A percentile compares a stretch with the other conserved stretches of the same genome.
phyloP scores from a whole-genome alignment of 164 flowering plant species.

The Euptelea pleiosperma region DNA sequence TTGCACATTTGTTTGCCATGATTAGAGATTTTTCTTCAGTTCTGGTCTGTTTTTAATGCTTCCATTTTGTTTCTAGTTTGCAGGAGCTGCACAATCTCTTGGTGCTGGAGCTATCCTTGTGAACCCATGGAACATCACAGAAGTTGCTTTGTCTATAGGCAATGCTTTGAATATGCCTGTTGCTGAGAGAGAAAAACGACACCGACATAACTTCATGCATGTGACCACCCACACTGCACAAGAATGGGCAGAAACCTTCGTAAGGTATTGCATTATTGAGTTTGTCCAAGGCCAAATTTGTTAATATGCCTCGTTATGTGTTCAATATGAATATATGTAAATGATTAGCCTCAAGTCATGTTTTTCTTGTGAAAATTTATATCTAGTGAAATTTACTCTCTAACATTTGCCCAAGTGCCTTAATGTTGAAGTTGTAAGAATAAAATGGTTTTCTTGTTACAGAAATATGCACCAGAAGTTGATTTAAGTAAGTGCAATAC shows the following conservation, averaged over 20 bases:
- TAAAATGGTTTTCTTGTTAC: too few relatives aligned
- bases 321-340: too few relatives aligned
- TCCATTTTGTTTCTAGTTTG: constrained; percentile 55
- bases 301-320: too few relatives aligned
- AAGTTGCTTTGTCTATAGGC: constrained; percentile 75
- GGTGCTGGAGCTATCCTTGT: constrained; percentile 98
- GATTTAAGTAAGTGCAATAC: too few relatives aligned
- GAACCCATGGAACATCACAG: constrained; percentile 96
- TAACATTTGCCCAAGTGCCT: too few relatives aligned
- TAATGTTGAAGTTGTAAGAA: too few relatives aligned
- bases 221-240: constrained; percentile 90
- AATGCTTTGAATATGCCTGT: constrained; percentile 66
- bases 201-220: constrained; percentile 70
- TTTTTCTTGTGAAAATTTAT: too few relatives aligned
- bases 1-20: background rate
- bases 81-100: constrained; percentile 98
- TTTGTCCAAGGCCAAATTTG: too few relatives aligned
- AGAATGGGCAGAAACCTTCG: constrained; percentile 95
- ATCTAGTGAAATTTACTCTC: too few relatives aligned
- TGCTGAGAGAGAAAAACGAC: constrained; percentile 83
- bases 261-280: constrained; percentile 80
- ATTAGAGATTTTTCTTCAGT: background rate
- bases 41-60: constrained; percentile 1
- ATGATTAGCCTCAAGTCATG: too few relatives aligned
- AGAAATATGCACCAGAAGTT: too few relatives aligned